These are phyloP conservation scores for Nemania sp. DNA, from an alignment of 2,329 filamentous ascomycete species.

Conservation along the genomic window DNA sequence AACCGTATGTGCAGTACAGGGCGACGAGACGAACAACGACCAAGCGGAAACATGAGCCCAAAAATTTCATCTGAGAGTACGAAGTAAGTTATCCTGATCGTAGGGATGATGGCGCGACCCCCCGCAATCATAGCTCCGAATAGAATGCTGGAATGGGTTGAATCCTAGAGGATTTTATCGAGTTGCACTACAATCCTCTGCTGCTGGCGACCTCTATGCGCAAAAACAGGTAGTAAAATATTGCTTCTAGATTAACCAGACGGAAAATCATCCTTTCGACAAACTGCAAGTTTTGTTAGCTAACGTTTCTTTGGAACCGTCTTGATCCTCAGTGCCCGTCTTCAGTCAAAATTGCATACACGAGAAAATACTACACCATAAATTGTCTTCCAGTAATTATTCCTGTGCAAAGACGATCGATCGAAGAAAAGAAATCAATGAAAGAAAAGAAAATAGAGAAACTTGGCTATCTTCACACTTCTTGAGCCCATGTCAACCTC, in stretches of 20 bases:
- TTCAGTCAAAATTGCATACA: no score
- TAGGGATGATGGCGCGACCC: conserved; percentile 14
- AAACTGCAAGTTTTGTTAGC: neutral
- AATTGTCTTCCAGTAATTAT: neutral
- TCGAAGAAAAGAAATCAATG: neutral
- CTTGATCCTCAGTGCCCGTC: no score
- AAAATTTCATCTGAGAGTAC: no score
- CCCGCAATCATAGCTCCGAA: conserved; percentile 17
- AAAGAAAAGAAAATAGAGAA: conserved; percentile 1
- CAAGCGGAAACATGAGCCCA: no score
- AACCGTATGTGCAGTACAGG: neutral
- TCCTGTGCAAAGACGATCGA: neutral
- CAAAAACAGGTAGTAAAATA: no score
- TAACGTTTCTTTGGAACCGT: neutral
- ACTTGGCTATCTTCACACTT: no score
- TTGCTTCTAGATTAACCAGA: no score
- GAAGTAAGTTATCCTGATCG: neutral
- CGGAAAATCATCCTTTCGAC: no score
- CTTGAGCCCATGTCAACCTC: no score
- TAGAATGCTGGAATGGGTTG: conserved; percentile 10
- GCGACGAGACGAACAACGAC: conserved; percentile 4
- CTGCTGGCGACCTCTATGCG: no score
- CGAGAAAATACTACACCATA: neutral
- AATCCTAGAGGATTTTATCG: conserved; percentile 21
- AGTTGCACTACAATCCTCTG: neutral